A percentile compares a stretch with the other conserved stretches of the same genome.
Conservation (phyloP, 2,329 filamentous ascomycete species). For the Calonectria naviculata region DNA sequence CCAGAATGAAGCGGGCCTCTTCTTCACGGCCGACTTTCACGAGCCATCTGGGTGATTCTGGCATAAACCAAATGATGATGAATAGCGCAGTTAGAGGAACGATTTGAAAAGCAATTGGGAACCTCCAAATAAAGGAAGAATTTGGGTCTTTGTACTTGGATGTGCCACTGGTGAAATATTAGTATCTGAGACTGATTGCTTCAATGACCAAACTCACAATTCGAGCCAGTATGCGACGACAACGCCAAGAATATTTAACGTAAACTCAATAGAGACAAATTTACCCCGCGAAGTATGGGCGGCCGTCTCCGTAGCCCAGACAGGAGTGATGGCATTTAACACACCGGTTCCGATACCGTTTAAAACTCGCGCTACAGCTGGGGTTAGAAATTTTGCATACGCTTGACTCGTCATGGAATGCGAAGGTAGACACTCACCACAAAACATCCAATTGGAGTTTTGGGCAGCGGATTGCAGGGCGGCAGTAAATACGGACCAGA, state of each 20-base stretch:
- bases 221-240: constrained; percentile 50
- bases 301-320: constrained; percentile 59
- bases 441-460: neutral
- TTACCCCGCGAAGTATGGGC: constrained; percentile 56
- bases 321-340: constrained; percentile 55
- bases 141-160: constrained; percentile 41
- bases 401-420: no score
- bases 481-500: neutral
- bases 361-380: neutral
- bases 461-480: neutral
- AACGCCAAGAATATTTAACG: constrained; percentile 63
- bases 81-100: constrained; percentile 51
- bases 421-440: neutral
- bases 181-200: neutral
- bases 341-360: neutral
- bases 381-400: neutral
- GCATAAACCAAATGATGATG: constrained; percentile 50
- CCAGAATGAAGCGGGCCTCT: constrained; percentile 42
- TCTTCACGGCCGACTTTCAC: constrained; percentile 36
- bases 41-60: constrained; percentile 56
- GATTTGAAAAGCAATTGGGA: constrained; percentile 49
- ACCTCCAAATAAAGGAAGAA: constrained; percentile 44
- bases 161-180: constrained; percentile 30
- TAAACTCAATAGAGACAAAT: constrained; percentile 59
- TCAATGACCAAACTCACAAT: constrained; percentile 25